A percentile compares a stretch with the other conserved stretches of the same genome.
These are phyloP conservation scores for Lotmaria passim DNA, from an alignment of 208 protist species.

Conservation along the genomic window DNA sequence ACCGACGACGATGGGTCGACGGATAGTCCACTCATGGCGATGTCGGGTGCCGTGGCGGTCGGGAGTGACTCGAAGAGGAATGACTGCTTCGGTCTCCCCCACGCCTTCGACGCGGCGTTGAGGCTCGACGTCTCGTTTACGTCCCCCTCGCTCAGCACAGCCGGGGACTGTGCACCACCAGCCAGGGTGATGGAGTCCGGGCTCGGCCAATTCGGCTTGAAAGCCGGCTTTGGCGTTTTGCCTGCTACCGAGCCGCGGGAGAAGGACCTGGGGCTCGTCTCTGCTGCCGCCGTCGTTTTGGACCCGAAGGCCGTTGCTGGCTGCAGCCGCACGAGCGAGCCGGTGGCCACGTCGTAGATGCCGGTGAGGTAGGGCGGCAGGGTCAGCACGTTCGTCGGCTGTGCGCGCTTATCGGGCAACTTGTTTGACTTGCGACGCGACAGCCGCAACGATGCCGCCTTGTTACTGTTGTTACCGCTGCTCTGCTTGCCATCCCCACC, in stretches of 20 bases:
- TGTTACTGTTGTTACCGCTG: not conserved
- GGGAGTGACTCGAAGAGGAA: slow-evolving; percentile 6
- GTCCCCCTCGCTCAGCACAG: not conserved
- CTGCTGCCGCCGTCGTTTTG: not conserved
- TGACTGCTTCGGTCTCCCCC: not conserved
- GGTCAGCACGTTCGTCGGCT: slow-evolving; percentile 24
- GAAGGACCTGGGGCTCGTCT: not conserved
- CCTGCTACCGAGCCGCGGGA: not conserved
- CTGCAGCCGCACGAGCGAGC: slow-evolving; percentile 66
- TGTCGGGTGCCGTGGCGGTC: not conserved
- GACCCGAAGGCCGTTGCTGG: not conserved
- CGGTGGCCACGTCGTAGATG: slow-evolving; percentile 83
- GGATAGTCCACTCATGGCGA: not conserved
- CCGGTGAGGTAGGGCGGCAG: slow-evolving; percentile 83
- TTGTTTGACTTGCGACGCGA: slow-evolving; percentile 5
- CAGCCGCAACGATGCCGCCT: not conserved
- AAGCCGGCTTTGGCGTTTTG: not conserved
- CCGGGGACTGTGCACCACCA: not conserved
- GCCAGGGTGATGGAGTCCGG: not conserved
- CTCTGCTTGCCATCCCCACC: slow-evolving; percentile 7
- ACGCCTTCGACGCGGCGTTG: not conserved
- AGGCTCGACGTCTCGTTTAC: not conserved
- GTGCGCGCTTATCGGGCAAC: not conserved
- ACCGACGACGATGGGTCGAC: not conserved
- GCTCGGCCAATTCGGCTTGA: not conserved